Conservation (phyloP, 2,329 filamentous ascomycete genomes). For the Diplodia sapinea region DNA sequence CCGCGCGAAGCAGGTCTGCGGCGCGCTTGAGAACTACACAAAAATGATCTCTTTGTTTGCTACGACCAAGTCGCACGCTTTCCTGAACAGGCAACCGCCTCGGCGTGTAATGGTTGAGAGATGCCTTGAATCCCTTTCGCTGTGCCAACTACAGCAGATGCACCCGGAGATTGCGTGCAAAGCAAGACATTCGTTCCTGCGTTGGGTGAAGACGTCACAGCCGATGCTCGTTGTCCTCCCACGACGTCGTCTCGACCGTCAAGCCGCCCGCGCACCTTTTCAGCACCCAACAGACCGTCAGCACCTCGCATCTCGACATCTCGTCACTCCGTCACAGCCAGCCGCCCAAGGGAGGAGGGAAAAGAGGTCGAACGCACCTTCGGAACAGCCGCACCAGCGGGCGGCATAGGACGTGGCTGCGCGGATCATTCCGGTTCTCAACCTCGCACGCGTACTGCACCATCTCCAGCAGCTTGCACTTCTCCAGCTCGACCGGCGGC, state of each 20-base stretch:
- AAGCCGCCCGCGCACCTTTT: slow-evolving; percentile 59
- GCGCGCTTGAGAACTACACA: background rate
- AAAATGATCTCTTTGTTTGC: slow-evolving; percentile 1
- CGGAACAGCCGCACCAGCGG: slow-evolving; percentile 65
- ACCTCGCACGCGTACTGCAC: slow-evolving; percentile 68
- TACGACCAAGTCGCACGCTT: too few species aligned
- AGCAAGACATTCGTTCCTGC: background rate
- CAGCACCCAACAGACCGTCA: background rate
- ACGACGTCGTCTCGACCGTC: slow-evolving; percentile 67
- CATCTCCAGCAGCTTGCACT: slow-evolving; percentile 65
- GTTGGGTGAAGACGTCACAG: slow-evolving; percentile 32
- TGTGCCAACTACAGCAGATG: background rate
- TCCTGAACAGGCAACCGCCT: background rate
- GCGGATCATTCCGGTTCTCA: slow-evolving; percentile 46
- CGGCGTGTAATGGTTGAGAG: background rate
- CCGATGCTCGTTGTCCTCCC: slow-evolving; percentile 56
- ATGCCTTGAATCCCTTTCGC: too few species aligned
- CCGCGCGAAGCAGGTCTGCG: background rate
- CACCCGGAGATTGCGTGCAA: background rate
- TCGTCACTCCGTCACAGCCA: background rate
- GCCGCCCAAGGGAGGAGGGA: background rate
- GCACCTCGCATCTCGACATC: slow-evolving; percentile 32
- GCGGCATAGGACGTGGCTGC: slow-evolving; percentile 57
- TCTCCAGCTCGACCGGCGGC: slow-evolving; percentile 57
- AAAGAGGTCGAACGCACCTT: slow-evolving; percentile 53